Conservation (phyloP, 2,329 filamentous ascomycete genomes). For the Hypoxylon sp. region DNA sequence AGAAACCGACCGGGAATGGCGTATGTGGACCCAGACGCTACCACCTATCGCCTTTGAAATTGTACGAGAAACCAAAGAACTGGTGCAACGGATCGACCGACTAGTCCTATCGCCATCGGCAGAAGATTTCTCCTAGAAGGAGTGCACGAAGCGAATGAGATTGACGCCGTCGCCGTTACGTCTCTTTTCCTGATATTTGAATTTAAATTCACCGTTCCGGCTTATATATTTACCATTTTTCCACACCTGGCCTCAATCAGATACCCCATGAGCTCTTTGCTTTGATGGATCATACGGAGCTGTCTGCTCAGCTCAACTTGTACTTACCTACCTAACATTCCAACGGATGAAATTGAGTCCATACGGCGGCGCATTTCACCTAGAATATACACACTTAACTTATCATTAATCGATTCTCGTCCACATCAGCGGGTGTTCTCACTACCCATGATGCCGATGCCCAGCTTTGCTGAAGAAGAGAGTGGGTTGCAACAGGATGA, state of each 20-base stretch:
- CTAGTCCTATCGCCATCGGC: slow-evolving; percentile 55
- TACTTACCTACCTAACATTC: slow-evolving; percentile 34
- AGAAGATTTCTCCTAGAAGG: slow-evolving; percentile 63
- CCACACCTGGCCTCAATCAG: slow-evolving; percentile 34
- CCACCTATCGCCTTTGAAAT: slow-evolving; percentile 91
- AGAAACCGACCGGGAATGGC: slow-evolving; percentile 70
- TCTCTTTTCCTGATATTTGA: slow-evolving; percentile 41
- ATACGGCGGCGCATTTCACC: slow-evolving; percentile 16
- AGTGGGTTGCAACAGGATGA: slow-evolving; percentile 13
- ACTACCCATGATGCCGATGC: neutral
- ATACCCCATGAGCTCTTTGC: slow-evolving; percentile 41
- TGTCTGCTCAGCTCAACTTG: slow-evolving; percentile 26
- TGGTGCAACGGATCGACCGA: slow-evolving; percentile 66
- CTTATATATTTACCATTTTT: slow-evolving; percentile 25
- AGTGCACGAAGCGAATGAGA: slow-evolving; percentile 30
- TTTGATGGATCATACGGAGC: slow-evolving; percentile 30
- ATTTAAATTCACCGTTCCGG: slow-evolving; percentile 8
- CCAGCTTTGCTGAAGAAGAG: slow-evolving; percentile 3
- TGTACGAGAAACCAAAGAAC: slow-evolving; percentile 84
- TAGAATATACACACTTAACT: slow-evolving; percentile 28
- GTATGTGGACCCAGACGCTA: slow-evolving; percentile 77
- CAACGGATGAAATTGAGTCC: slow-evolving; percentile 15
- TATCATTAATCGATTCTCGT: slow-evolving; percentile 31
- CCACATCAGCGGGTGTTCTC: neutral
- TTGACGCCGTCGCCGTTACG: slow-evolving; percentile 42